Conservation (phyloP, 2,329 filamentous ascomycete species). For the Phialophora macrospora region DNA sequence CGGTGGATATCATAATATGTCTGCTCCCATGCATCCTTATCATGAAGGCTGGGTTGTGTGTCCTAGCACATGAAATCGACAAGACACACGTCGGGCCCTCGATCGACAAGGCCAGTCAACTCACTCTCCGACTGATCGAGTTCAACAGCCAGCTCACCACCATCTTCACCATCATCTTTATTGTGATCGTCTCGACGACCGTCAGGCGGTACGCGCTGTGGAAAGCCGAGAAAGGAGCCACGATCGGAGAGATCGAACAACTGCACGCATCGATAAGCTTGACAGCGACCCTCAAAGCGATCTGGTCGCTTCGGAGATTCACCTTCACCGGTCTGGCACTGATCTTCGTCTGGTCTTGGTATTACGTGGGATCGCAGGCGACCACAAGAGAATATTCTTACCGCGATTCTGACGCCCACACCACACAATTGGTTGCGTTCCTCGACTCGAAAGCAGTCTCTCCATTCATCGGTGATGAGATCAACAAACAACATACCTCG, state of each 20-base stretch:
- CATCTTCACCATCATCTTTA: slow-evolving; percentile 30
- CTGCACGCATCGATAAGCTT: slow-evolving; percentile 28
- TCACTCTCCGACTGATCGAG: slow-evolving; percentile 23
- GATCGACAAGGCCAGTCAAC: slow-evolving; percentile 25
- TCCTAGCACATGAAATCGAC: slow-evolving; percentile 22
- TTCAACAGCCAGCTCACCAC: slow-evolving; percentile 31
- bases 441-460: slow-evolving; percentile 11
- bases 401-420: slow-evolving; percentile 10
- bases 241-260: slow-evolving; percentile 28
- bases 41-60: slow-evolving; percentile 21
- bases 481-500: slow-evolving; percentile 16
- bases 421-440: slow-evolving; percentile 15
- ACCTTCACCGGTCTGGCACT: slow-evolving; percentile 16
- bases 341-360: slow-evolving; percentile 25
- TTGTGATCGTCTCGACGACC: slow-evolving; percentile 27
- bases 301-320: slow-evolving; percentile 26
- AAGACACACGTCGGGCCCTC: slow-evolving; percentile 13
- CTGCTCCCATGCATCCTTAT: slow-evolving; percentile 19
- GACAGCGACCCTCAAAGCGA: slow-evolving; percentile 26
- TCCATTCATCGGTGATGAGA: slow-evolving; percentile 15
- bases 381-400: slow-evolving; percentile 18
- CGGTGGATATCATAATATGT: slow-evolving; percentile 15
- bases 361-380: slow-evolving; percentile 32
- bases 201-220: slow-evolving; percentile 28
- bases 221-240: slow-evolving; percentile 28